Percentiles rank a stretch among this genome's conserved stretches.
These are phyloP conservation scores for Neonectria hederae DNA, from an alignment of 2,329 filamentous ascomycete species.

Conservation along the genomic window DNA sequence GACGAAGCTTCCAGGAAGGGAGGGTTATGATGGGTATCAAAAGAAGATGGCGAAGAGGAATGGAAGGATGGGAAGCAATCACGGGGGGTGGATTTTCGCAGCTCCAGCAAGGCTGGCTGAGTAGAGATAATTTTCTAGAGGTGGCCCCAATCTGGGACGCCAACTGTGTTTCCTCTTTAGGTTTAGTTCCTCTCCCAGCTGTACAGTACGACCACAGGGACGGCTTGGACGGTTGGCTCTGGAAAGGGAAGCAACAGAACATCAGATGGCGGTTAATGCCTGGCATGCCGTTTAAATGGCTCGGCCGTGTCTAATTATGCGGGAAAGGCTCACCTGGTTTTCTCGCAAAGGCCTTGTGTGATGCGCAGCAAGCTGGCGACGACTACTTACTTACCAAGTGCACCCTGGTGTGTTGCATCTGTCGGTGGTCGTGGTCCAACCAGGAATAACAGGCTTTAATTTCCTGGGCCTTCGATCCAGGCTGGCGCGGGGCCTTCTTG, in stretches of 20 bases:
- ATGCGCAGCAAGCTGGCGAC: not conserved
- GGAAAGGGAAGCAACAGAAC: not conserved
- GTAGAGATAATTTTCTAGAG: slow-evolving; percentile 49
- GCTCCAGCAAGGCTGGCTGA: slow-evolving; percentile 44
- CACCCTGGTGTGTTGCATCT: not conserved
- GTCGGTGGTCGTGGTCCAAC: slow-evolving; percentile 1
- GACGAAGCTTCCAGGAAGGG: slow-evolving; percentile 34
- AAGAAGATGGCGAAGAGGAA: slow-evolving; percentile 43
- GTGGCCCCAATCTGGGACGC: slow-evolving; percentile 42
- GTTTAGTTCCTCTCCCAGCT: slow-evolving; percentile 34
- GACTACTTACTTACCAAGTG: not conserved
- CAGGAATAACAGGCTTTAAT: slow-evolving; percentile 16
- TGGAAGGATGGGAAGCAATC: slow-evolving; percentile 43
- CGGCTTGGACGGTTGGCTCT: not conserved
- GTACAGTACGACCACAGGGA: not conserved
- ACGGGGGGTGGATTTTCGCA: slow-evolving; percentile 47
- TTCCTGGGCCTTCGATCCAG: slow-evolving; percentile 16
- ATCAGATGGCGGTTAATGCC: slow-evolving; percentile 32
- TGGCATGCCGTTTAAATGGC: slow-evolving; percentile 15
- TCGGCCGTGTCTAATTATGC: not conserved
- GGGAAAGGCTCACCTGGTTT: not conserved
- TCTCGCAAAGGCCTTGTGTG: not conserved
- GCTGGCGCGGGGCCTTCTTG: slow-evolving; percentile 9
- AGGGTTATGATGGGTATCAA: slow-evolving; percentile 47
- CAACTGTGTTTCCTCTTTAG: slow-evolving; percentile 28